Evolutionary conservation across 2,329 filamentous ascomycete genomes (phyloP).

Genomic region (Fusarium poae): DNA sequence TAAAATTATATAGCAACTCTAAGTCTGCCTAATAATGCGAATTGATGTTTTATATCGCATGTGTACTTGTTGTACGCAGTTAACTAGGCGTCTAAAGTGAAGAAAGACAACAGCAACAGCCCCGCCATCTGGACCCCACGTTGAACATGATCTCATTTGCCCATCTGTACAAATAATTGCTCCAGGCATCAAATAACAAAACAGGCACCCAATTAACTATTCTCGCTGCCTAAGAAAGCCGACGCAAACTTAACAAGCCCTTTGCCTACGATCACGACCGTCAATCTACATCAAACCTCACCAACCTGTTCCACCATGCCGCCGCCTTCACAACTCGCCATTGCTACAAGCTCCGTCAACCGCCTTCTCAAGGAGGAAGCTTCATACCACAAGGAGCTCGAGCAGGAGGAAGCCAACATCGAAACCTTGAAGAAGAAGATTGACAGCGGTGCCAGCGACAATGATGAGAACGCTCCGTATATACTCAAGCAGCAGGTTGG

Average conservation of each 20-base stretch:
- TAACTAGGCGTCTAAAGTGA: constrained; percentile 8
- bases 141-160: constrained; percentile 50
- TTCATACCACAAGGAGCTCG: constrained; percentile 89
- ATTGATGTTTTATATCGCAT: background rate
- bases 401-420: constrained; percentile 79
- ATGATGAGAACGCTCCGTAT: constrained; percentile 79
- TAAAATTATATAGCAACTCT: background rate
- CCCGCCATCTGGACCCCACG: constrained; percentile 49
- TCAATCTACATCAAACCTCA: background rate
- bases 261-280: background rate
- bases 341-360: constrained; percentile 82
- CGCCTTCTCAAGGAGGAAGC: constrained; percentile 92
- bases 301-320: constrained; percentile 69
- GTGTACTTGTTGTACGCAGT: background rate
- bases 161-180: constrained; percentile 8
- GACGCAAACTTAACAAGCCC: background rate
- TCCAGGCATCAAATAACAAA: constrained; percentile 36
- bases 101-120: constrained; percentile 23
- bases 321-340: constrained; percentile 79
- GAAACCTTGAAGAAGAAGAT: constrained; percentile 74
- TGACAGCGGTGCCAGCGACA: constrained; percentile 61
- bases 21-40: background rate
- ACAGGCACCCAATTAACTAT: constrained; percentile 40
- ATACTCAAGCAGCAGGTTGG: constrained; percentile 87
- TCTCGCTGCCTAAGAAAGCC: constrained; percentile 8